These are phyloP conservation scores for Lanmaoa pseudosensibilis DNA, from an alignment of 768 basidiomycete species.

Conservation along the genomic window DNA sequence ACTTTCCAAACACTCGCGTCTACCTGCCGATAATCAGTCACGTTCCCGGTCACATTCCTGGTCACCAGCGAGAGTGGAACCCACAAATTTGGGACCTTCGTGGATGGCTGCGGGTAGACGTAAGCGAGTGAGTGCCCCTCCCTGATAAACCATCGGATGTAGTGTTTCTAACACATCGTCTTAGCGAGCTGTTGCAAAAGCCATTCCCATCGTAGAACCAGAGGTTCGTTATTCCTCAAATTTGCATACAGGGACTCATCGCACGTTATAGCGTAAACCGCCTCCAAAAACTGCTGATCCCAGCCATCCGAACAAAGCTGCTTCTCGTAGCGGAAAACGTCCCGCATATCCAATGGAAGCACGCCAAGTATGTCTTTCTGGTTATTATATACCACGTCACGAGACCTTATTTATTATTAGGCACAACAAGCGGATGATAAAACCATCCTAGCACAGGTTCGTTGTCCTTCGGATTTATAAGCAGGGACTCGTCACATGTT, in stretches of 20 bases:
- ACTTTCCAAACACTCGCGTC: not conserved
- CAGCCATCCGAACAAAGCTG: not conserved
- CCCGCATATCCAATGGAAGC: not conserved
- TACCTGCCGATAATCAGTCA: not conserved
- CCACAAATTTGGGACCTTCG: not conserved
- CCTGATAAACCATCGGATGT: not conserved
- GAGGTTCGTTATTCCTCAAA: not conserved
- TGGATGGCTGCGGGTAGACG: not conserved
- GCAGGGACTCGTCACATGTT: no score
- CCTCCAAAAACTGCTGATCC: not conserved
- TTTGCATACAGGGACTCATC: not conserved
- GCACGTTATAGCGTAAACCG: not conserved
- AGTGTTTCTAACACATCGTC: not conserved
- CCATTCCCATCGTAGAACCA: not conserved
- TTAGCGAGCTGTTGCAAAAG: not conserved
- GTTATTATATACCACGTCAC: no score
- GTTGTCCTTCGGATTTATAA: no score
- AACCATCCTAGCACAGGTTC: no score
- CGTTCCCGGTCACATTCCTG: not conserved
- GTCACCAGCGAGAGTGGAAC: not conserved
- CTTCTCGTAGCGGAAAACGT: not conserved
- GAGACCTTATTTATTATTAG: not conserved
- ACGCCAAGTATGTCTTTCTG: not conserved
- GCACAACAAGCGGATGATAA: not conserved
- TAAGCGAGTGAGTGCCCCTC: not conserved